A percentile compares a stretch with the other conserved stretches of the same genome.
Evolutionary conservation across 306 rosid genomes (phyloP).

Genomic region (Acacia crassicarpa): DNA sequence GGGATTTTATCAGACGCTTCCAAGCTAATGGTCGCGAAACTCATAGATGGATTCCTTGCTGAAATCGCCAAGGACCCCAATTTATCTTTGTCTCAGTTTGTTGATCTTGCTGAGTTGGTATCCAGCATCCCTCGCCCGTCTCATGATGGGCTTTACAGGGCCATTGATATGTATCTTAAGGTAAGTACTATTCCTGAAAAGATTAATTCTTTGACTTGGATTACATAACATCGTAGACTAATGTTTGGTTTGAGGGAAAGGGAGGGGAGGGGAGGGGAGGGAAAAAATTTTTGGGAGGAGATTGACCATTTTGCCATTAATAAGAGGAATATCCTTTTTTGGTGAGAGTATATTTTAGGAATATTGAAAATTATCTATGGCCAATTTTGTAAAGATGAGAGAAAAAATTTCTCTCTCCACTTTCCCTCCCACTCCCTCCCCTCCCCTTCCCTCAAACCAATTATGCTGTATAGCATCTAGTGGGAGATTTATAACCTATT

Average conservation of each 20-base stretch:
- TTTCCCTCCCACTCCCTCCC: no score
- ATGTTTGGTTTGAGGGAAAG: no score
- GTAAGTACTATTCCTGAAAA: slow-evolving; percentile 40
- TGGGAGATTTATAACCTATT: neutral
- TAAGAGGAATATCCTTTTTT: no score
- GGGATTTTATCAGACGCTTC: slow-evolving; percentile 92
- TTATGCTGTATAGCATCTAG: slow-evolving; percentile 10
- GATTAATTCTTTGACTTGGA: slow-evolving; percentile 2
- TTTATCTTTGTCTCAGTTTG: slow-evolving; percentile 61
- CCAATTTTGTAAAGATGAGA: no score
- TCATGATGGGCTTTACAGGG: slow-evolving; percentile 89
- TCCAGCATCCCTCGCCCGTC: slow-evolving; percentile 68
- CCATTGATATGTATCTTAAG: slow-evolving; percentile 95
- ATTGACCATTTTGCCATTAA: no score
- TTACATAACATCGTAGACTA: slow-evolving; percentile 2
- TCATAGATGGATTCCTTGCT: slow-evolving; percentile 81
- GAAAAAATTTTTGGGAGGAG: no score
- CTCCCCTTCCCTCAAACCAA: no score
- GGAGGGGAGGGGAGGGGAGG: no score
- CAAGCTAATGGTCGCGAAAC: slow-evolving; percentile 90
- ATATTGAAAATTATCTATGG: no score
- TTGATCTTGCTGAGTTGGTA: slow-evolving; percentile 79
- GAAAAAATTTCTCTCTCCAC: no score
- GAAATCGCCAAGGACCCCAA: slow-evolving; percentile 85
- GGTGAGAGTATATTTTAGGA: no score